phyloP scores from a whole-genome alignment of 169 alveolate species.

The Plasmodium berghei region DNA sequence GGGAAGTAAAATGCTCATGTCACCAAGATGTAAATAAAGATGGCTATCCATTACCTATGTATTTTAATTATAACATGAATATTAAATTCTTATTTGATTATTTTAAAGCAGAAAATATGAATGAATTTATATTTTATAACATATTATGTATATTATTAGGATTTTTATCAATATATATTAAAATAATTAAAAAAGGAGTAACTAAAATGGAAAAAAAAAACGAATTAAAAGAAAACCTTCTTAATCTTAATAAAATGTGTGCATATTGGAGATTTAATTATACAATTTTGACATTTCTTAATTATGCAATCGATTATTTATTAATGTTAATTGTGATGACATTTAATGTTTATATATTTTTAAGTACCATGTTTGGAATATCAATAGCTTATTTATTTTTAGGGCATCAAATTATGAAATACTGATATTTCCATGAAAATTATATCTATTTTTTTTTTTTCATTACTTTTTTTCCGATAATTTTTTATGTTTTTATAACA shows the following conservation, averaged over 20 bases:
- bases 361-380: constrained; percentile 47
- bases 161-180: constrained; percentile 40
- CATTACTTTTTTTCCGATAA: too few relatives aligned
- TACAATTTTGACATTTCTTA: constrained; percentile 31
- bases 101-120: constrained; percentile 30
- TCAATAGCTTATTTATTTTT: constrained; percentile 36
- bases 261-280: not conserved
- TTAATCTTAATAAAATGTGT: not conserved
- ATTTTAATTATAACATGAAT: constrained; percentile 38
- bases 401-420: constrained; percentile 5
- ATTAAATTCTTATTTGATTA: constrained; percentile 68
- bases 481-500: too few relatives aligned
- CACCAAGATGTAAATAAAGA: constrained; percentile 11
- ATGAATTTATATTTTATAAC: constrained; percentile 58
- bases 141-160: constrained; percentile 45
- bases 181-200: constrained; percentile 25
- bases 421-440: too few relatives aligned
- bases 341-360: constrained; percentile 48
- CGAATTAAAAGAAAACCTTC: not conserved
- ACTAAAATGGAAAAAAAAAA: not conserved
- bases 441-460: too few relatives aligned
- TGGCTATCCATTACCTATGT: constrained; percentile 44
- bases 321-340: constrained; percentile 73
- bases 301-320: constrained; percentile 55
- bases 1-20: constrained; percentile 16